A percentile compares a stretch with the other conserved stretches of the same genome.
Evolutionary conservation across 2,329 filamentous ascomycete genomes (phyloP).

Genomic region (Escovopsis sp.): DNA sequence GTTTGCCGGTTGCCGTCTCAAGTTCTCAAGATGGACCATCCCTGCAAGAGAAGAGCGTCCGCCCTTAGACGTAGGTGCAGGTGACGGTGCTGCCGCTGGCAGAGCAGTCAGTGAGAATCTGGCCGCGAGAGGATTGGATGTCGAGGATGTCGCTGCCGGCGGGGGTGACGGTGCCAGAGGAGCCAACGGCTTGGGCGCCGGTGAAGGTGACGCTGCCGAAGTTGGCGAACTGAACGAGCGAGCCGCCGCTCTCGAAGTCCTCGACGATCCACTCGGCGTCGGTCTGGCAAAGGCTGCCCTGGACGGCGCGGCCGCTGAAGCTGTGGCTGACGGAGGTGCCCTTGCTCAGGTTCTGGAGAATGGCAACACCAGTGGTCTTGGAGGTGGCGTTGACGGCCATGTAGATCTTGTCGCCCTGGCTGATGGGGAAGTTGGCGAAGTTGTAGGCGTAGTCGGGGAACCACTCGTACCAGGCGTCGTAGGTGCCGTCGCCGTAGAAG

Average conservation of each 20-base stretch:
- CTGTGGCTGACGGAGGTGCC: constrained; percentile 36
- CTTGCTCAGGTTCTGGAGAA: constrained; percentile 31
- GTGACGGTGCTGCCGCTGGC: constrained; percentile 5
- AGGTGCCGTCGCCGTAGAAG: constrained; percentile 20
- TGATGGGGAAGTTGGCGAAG: constrained; percentile 19
- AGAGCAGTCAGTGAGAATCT: constrained; percentile 4
- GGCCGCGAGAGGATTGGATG: constrained; percentile 4
- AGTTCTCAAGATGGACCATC: too few relatives aligned
- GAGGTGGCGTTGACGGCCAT: constrained; percentile 15
- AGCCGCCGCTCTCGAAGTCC: constrained; percentile 15
- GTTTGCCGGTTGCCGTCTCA: too few relatives aligned
- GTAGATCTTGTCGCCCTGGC: constrained; percentile 15
- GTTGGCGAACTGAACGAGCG: constrained; percentile 14
- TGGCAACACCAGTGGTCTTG: constrained; percentile 12
- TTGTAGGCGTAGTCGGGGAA: constrained; percentile 25
- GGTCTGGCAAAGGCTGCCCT: constrained; percentile 31
- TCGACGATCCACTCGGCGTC: constrained; percentile 52
- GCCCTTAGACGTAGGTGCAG: constrained; percentile 1
- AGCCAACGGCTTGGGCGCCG: constrained; percentile 10
- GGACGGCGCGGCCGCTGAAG: constrained; percentile 32
- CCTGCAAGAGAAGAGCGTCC: too few relatives aligned
- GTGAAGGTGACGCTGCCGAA: constrained; percentile 16
- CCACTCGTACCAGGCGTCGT: constrained; percentile 32
- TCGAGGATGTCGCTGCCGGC: constrained; percentile 8
- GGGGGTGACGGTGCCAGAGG: constrained; percentile 8